Evolutionary conservation across 169 alveolate genomes (phyloP).

Genomic region (Plasmodium cynomolgi): DNA sequence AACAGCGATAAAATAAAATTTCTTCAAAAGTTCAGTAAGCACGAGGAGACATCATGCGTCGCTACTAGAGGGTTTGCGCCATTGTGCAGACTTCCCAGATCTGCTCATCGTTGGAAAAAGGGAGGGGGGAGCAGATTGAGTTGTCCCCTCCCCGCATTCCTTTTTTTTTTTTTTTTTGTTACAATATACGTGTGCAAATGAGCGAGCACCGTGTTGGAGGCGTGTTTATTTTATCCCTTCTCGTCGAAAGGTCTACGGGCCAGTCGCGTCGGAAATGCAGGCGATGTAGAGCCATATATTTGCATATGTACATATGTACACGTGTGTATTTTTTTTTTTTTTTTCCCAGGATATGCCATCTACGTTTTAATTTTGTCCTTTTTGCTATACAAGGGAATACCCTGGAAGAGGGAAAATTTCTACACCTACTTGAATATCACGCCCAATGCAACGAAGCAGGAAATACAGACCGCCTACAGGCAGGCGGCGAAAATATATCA

Average conservation of each 20-base stretch:
- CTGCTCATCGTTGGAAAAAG: neutral
- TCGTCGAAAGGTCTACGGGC: neutral
- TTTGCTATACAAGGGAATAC: constrained; percentile 64
- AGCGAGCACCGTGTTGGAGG: neutral
- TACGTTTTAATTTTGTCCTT: constrained; percentile 56
- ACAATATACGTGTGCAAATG: neutral
- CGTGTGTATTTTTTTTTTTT: neutral
- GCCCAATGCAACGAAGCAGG: constrained; percentile 73
- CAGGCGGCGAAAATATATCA: constrained; percentile 74
- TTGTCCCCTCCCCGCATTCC: neutral
- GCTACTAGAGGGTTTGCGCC: neutral
- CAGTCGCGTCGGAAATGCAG: neutral
- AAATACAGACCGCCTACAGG: constrained; percentile 73
- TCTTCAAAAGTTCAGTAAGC: constrained; percentile 69
- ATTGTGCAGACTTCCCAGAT: neutral
- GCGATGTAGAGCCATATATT: neutral
- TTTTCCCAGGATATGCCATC: constrained; percentile 25
- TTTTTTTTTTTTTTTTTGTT: neutral
- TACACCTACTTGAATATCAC: constrained; percentile 44
- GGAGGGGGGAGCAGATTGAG: neutral
- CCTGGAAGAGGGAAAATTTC: constrained; percentile 70
- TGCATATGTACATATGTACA: neutral
- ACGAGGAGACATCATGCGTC: neutral
- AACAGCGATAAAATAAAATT: constrained; percentile 64
- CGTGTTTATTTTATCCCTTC: neutral